Evolutionary conservation across 805 yeast species (phyloP), one percentile per base, ranked within the genome.

Genomic region (Metschnikowia continentalis): DNA sequence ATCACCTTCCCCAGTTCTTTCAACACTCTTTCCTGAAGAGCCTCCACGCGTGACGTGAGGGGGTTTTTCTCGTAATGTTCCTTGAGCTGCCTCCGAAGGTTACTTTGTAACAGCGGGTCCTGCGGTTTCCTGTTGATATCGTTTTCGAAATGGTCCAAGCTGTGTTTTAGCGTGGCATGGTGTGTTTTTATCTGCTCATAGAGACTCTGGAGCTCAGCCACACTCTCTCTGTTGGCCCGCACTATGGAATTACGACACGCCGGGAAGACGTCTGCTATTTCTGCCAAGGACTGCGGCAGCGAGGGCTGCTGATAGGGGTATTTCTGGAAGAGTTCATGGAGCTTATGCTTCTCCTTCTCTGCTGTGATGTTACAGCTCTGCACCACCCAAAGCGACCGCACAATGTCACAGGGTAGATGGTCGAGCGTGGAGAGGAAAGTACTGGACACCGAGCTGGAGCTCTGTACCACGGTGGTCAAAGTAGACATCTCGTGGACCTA

Each of bases 391-490:
- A 73, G 57, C 7, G 76, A 69, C 44, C 78, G 68, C 39, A 73
- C 64, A 3, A 74, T 60, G 50, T 74, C 78, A 49, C 76, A 67
- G 23, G 78, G 77, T 35, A 74, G 60, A 53, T 74, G 78, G 52
- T 74, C 78, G 8, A 73, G 62, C 4, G 76, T 72, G 20, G 76
- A 65, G 32, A 74, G 67, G 55, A 70, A 74, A 23, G 76, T 63
- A 54, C 67, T 71, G 49, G 65, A 63, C 22, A 70, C 58, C 10
- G 71, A 65, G 42, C 65, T 53, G 6, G 68, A 62, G 54, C 62
- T 59, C 47, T 52, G 62, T 17, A 62, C 61, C 17, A 57, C 59
- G 17, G 55, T 46, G 36, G 51, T 39, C 57, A 57, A 26, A 26
- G 11, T 10, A 26, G 30, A 26, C 30, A 26, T 26, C 30, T 26